Evolutionary conservation across 805 yeast genomes (phyloP).

Genomic region (Blastobotrys chiropterorum): DNA sequence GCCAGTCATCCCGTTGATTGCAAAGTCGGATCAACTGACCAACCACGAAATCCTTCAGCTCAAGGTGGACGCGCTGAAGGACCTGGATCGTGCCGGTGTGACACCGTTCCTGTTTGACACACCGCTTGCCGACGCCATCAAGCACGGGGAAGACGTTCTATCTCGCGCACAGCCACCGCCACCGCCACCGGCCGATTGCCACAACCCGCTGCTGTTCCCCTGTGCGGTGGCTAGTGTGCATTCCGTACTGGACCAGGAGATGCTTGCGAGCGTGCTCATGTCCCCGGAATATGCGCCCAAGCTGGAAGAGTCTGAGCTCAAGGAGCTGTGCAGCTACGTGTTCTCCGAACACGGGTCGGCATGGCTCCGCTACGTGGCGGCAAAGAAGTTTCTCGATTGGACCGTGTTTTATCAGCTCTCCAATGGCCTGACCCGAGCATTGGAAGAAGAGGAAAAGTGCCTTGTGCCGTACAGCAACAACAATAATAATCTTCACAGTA

Average conservation of each 20-base stretch:
- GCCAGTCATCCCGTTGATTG: conserved; percentile 22
- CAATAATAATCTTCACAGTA: too few relatives aligned
- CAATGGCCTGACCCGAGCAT: background rate
- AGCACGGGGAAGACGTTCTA: conserved; percentile 2
- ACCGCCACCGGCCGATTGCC: background rate
- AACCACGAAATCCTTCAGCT: conserved; percentile 9
- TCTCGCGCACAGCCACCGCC: background rate
- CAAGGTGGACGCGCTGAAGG: conserved; percentile 16
- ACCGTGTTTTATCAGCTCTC: conserved; percentile 3
- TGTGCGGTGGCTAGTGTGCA: conserved; percentile 13
- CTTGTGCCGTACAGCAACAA: too few relatives aligned
- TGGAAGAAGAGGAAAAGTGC: background rate
- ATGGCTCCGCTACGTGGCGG: conserved; percentile 23
- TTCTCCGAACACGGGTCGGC: conserved; percentile 25
- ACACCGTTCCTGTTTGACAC: conserved; percentile 20
- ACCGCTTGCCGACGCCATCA: conserved; percentile 16
- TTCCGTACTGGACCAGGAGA: conserved; percentile 12
- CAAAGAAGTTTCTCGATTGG: conserved; percentile 22
- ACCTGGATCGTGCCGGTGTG: conserved; percentile 13
- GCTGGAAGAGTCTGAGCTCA: conserved; percentile 18
- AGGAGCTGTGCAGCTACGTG: conserved; percentile 14
- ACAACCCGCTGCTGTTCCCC: conserved; percentile 17
- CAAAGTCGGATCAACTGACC: conserved; percentile 16
- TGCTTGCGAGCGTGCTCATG: conserved; percentile 24
- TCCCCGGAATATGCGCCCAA: conserved; percentile 17